Conservation (phyloP, 169 alveolate genomes). For the Plasmodium sp. region DNA sequence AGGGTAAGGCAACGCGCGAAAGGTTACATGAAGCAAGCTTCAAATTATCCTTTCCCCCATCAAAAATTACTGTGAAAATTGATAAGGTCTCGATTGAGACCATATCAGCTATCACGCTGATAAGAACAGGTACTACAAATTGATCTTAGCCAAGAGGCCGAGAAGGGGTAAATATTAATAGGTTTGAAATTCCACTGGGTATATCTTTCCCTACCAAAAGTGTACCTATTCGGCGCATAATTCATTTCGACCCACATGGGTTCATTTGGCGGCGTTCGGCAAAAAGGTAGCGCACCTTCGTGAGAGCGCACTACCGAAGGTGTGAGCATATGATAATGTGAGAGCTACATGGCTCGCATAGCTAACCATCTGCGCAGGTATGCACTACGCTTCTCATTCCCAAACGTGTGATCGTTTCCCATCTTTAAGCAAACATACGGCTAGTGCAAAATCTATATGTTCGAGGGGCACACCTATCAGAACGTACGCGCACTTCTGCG, state of each 20-base stretch:
- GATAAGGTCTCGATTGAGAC: slow-evolving; percentile 88
- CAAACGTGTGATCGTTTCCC: background rate
- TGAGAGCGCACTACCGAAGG: background rate
- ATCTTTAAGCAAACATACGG: background rate
- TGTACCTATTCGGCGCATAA: slow-evolving; percentile 12
- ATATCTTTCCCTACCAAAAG: slow-evolving; percentile 64
- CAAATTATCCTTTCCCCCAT: slow-evolving; percentile 82
- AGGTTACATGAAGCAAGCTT: slow-evolving; percentile 88
- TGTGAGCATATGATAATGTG: background rate
- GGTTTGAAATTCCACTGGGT: background rate
- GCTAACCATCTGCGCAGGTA: background rate
- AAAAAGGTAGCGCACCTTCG: background rate
- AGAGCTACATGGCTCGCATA: background rate
- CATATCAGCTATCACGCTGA: slow-evolving; percentile 92
- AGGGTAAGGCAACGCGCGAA: slow-evolving; percentile 90
- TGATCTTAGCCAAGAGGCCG: slow-evolving; percentile 93
- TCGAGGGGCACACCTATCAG: background rate
- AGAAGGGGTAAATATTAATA: slow-evolving; percentile 74
- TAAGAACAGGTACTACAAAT: slow-evolving; percentile 91
- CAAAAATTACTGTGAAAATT: slow-evolving; percentile 87
- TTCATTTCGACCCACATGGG: background rate
- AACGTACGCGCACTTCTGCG: background rate
- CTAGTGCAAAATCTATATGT: background rate
- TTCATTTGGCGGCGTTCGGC: background rate
- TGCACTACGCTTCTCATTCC: background rate